Base-by-base conservation (phyloP, 1,139 yeast genomes). In the Saccharomyces pastorianus region DNA sequence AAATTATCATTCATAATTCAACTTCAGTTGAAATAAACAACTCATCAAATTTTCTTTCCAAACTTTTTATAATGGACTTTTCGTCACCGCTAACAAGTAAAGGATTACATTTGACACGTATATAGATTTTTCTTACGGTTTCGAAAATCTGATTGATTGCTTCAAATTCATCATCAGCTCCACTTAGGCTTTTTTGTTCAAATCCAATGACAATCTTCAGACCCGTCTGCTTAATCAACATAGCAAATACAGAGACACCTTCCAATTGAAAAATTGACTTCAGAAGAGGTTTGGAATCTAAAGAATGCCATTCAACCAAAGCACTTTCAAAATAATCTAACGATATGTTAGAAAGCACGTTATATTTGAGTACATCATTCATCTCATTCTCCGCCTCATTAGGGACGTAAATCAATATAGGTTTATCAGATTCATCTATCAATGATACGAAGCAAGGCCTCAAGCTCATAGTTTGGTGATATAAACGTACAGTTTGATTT, bases 281-380 rank as follows among this genome's bases (percentile, higher is more conserved):
- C 8, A 66, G 57, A n/a, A 58, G 56, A 1, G 59, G 55, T 23
- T 51, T 50, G 8, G 53, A 48, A n/a, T 59, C 61, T 13, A 49
- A 32, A 29, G 55, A 51, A 4, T 53, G 50, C 64, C 66, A 64
- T 11, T 61, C 59, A 34, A 61, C 64, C 38, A 66, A 53, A 29
- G 58, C 56, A 55, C 68, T 66, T 14, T 62, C 65, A 49, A 68
- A 67, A 50, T 66, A 67, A 44, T 68, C 71, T 42, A 67, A 46
- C 1, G 71, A 62, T 34, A 64, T 61, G 52, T 68, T 67, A 1
- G 70, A 64, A 20, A 67, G 56, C 6, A 67, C 65, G 53, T 67
- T 67, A 53, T 57, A 67, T 50, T 67, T 63, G 28, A 68, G 52
- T 7, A 59, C 64, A 27, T 57, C 53, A 28, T 68, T 60, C 11